Percentiles rank a stretch among this genome's conserved stretches.
Evolutionary conservation across 345 rosid genomes (phyloP).

Genomic region (Linum lewisii): DNA sequence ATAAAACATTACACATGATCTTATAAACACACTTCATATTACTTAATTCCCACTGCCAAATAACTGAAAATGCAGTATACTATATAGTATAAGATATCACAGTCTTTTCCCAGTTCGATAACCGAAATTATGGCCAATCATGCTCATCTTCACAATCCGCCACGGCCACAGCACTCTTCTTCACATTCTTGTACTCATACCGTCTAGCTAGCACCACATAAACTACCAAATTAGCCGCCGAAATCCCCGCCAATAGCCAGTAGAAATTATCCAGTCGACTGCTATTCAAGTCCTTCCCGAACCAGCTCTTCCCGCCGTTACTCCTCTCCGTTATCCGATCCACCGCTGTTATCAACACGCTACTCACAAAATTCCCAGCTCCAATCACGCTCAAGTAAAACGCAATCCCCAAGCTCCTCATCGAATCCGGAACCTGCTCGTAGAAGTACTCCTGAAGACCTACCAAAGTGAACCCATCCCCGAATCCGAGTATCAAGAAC

Average conservation of each 20-base stretch:
- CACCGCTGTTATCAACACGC: conserved; percentile 45
- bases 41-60: too few relatives aligned
- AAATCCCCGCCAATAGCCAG: not conserved
- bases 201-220: conserved; percentile 2
- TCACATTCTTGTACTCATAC: conserved; percentile 3
- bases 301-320: conserved; percentile 21
- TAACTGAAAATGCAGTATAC: too few relatives aligned
- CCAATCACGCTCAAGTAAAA: conserved; percentile 78
- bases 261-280: conserved; percentile 3
- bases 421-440: conserved; percentile 90
- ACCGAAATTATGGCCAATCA: conserved; percentile 19
- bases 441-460: conserved; percentile 92
- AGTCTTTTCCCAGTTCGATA: conserved; percentile 8
- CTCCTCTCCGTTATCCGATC: conserved; percentile 13
- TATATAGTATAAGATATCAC: too few relatives aligned
- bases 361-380: conserved; percentile 65
- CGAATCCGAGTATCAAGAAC: conserved; percentile 55
- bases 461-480: conserved; percentile 68
- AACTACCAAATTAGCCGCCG: not conserved
- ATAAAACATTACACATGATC: too few relatives aligned
- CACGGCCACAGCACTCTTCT: conserved; percentile 33
- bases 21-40: too few relatives aligned
- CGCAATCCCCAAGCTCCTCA: conserved; percentile 94
- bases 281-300: conserved; percentile 6
- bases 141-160: conserved; percentile 42